These are phyloP conservation scores for Abrus precatorius DNA, from an alignment of 306 rosid species.

Conservation along the genomic window DNA sequence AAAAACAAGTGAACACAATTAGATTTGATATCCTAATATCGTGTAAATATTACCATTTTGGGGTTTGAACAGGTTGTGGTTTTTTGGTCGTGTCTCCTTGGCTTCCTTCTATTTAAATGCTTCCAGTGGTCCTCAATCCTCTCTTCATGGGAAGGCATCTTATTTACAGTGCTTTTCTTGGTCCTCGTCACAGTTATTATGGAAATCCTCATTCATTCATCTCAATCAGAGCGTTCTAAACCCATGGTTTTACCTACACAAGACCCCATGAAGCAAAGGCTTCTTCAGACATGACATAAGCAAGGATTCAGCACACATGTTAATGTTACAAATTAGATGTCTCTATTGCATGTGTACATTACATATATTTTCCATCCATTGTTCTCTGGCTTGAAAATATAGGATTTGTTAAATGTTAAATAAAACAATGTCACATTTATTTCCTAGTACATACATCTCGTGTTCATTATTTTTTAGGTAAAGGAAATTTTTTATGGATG, in stretches of 20 bases:
- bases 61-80: slow-evolving; percentile 64
- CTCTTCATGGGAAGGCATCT: slow-evolving; percentile 79
- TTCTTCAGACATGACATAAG: slow-evolving; percentile 58
- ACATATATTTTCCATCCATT: not conserved
- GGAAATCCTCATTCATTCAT: slow-evolving; percentile 77
- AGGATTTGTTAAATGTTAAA: slow-evolving; percentile 8
- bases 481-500: no score
- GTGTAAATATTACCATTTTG: slow-evolving; percentile 19
- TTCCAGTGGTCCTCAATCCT: slow-evolving; percentile 65
- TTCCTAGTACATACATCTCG: not conserved
- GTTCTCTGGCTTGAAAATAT: slow-evolving; percentile 23
- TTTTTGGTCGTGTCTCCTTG: slow-evolving; percentile 64
- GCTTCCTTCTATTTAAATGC: slow-evolving; percentile 50
- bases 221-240: slow-evolving; percentile 64
- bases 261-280: slow-evolving; percentile 60
- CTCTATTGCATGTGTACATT: slow-evolving; percentile 30
- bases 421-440: not conserved
- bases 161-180: slow-evolving; percentile 55
- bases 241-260: slow-evolving; percentile 48
- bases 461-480: not conserved
- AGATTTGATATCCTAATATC: not conserved
- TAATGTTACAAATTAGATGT: not conserved
- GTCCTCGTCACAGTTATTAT: slow-evolving; percentile 57
- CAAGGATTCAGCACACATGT: slow-evolving; percentile 4
- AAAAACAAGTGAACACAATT: not conserved